A percentile compares a stretch with the other conserved stretches of the same genome.
These are phyloP conservation scores for Zhuliangozyma parablackwelliae DNA, from an alignment of 1,139 yeast genomes.

Conservation along the genomic window DNA sequence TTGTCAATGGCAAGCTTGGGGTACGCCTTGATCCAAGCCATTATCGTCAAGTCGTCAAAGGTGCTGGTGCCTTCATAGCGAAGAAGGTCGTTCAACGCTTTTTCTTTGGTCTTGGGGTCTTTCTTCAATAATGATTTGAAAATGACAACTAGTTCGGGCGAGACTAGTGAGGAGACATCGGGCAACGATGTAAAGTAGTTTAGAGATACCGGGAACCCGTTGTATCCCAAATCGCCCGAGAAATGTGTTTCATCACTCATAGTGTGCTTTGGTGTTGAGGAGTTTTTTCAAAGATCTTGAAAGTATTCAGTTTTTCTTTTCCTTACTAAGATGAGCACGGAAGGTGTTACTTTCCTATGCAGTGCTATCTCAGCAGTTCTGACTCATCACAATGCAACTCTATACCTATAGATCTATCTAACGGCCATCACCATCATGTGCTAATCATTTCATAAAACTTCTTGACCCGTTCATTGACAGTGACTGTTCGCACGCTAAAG, in stretches of 20 bases:
- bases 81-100: constrained; percentile 60
- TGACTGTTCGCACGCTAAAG: constrained; percentile 35
- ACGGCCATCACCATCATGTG: no score
- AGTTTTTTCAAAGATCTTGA: not conserved
- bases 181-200: constrained; percentile 79
- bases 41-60: constrained; percentile 46
- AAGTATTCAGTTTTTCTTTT: no score
- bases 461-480: no score
- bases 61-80: constrained; percentile 17
- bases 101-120: constrained; percentile 80
- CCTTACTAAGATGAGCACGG: no score
- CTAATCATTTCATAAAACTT: no score
- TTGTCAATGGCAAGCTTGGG: constrained; percentile 74
- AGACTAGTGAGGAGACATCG: constrained; percentile 54
- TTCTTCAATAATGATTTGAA: constrained; percentile 75
- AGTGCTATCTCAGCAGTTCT: no score
- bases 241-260: not conserved
- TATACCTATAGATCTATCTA: no score
- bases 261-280: not conserved
- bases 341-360: no score
- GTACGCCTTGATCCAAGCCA: constrained; percentile 77
- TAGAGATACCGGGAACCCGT: constrained; percentile 66
- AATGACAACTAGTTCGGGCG: constrained; percentile 57
- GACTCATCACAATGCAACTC: no score
- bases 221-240: constrained; percentile 33